A percentile compares a stretch with the other conserved stretches of the same genome.
These are phyloP conservation scores for Pythium guiyangense DNA, from an alignment of 352 stramenopile species.

Conservation along the genomic window DNA sequence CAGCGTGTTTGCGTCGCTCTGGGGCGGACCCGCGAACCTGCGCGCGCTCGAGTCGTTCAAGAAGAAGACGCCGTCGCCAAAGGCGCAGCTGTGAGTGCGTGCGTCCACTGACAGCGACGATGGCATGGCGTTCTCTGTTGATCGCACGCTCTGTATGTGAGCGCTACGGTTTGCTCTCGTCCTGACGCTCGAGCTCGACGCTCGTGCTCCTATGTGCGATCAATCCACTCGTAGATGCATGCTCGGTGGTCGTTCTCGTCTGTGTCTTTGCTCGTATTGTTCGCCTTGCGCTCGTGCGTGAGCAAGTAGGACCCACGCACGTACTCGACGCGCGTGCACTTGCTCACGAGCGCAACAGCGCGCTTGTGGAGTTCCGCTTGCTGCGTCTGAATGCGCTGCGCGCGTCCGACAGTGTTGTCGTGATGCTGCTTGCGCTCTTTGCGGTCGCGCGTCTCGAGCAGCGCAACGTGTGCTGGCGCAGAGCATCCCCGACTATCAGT, in stretches of 20 bases:
- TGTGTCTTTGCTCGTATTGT: not conserved
- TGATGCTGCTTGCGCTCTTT: not conserved
- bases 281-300: constrained; percentile 10
- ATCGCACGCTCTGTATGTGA: too few relatives aligned
- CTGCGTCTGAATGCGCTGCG: constrained; percentile 6
- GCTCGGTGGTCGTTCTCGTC: not conserved
- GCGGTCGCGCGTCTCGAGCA: constrained; percentile 11
- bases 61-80: constrained; percentile 24
- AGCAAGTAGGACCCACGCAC: constrained; percentile 44
- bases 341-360: constrained; percentile 22
- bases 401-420: not conserved
- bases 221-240: not conserved
- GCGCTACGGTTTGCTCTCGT: too few relatives aligned
- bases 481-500: not conserved
- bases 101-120: too few relatives aligned
- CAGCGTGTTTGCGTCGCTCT: constrained; percentile 60
- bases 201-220: not conserved
- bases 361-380: constrained; percentile 21
- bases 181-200: not conserved
- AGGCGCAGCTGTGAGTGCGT: not conserved
- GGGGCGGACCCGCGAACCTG: constrained; percentile 72
- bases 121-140: too few relatives aligned
- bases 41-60: constrained; percentile 51
- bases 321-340: constrained; percentile 21
- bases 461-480: constrained; percentile 14